Evolutionary conservation across 495 filamentous ascomycete genomes (phyloP), one percentile per base, ranked within the genome.

Genomic region (Venustampulla echinocandica): DNA sequence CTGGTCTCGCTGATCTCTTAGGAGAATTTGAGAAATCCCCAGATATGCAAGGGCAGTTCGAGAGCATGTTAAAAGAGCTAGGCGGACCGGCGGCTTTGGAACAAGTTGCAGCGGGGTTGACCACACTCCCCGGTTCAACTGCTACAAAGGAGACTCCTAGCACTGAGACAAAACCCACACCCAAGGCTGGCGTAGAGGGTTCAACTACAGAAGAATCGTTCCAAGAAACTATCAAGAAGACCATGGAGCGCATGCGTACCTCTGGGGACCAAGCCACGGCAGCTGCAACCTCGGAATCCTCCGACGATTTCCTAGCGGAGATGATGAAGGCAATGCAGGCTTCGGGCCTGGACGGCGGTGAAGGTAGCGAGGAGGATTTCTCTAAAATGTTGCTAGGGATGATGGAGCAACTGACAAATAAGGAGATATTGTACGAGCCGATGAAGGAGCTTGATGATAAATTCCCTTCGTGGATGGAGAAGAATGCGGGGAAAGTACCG

Each of bases 321-420:
- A 77, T 96, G 66, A 66, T 97, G 49, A 92, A 90, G 63, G 83
- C 87, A 42, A 80, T 90, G 75, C 76, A 85, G 52, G 69, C 74
- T 40, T 75, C 72, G 7, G 76, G 73, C 1, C 69, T 76, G 1
- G 75, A 66, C 3, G 82, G 79, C 13, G 39, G 10, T 3, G 79
- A 73, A 13, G 82, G 76, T 14, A 74, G 71, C 44, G 88, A 97
- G 17, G 88, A 90, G 46, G 88, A 94, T 50, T 82, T 96, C 55
- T 85, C 82, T 20, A 90, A 92, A 64, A 84, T 97, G 80, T 73
- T 97, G 23, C 71, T 93, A 70, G 85, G 83, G 21, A 95, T 96
- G 87, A 97, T 98, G 90, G 87, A 97, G 64, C 88, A 98, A 63
- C 69, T 98, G 46, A 96, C 92, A 1, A 93, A 92, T 59, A 97